Conservation (phyloP, 2,329 filamentous ascomycete species). For the Piedraia hortae region DNA sequence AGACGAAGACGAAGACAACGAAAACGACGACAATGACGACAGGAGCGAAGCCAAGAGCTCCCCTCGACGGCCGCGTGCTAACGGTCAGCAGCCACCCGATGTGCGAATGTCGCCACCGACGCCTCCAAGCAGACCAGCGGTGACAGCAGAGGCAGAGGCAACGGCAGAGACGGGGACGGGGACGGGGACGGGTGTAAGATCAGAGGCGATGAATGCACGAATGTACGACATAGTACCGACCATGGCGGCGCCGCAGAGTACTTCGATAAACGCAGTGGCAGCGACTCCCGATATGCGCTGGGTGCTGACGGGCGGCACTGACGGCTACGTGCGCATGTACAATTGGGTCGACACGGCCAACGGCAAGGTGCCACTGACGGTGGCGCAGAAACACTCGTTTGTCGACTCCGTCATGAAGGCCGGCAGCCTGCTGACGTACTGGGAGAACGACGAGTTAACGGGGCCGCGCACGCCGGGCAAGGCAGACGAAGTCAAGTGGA, state of each 20-base stretch:
- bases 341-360: constrained; percentile 90
- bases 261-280: constrained; percentile 77
- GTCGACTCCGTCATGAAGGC: constrained; percentile 94
- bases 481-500: constrained; percentile 23
- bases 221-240: constrained; percentile 91
- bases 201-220: constrained; percentile 50
- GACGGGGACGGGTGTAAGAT: too few species aligned
- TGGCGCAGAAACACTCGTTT: constrained; percentile 86
- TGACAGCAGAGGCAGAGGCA: too few species aligned
- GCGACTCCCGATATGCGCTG: constrained; percentile 84
- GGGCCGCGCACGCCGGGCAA: constrained; percentile 7
- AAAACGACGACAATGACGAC: constrained; percentile 13
- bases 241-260: constrained; percentile 85
- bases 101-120: too few species aligned
- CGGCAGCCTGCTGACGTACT: constrained; percentile 81
- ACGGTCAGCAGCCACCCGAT: too few species aligned
- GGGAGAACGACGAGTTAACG: constrained; percentile 79
- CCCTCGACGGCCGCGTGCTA: too few species aligned
- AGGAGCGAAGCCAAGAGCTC: constrained; percentile 12
- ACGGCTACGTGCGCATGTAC: constrained; percentile 91
- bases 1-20: constrained; percentile 15
- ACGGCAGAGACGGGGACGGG: too few species aligned
- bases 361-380: constrained; percentile 73
- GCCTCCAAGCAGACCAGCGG: too few species aligned
- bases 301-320: constrained; percentile 79